A percentile compares a stretch with the other conserved stretches of the same genome.
phyloP scores from a whole-genome alignment of 169 alveolate species.

The Cryptosporidium andersoni region DNA sequence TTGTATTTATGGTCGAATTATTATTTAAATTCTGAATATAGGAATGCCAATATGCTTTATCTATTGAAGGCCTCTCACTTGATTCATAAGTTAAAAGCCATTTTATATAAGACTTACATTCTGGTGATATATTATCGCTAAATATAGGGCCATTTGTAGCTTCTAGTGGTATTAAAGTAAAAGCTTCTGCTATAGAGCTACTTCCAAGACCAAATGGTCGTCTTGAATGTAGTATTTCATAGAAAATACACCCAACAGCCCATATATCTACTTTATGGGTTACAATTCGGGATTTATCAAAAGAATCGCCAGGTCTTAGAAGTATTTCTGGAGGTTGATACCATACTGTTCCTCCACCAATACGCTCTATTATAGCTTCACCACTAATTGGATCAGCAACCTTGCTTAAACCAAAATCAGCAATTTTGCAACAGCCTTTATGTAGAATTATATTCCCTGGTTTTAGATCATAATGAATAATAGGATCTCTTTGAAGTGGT shows the following conservation, averaged over 20 bases:
- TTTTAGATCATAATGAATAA: conserved; percentile 80
- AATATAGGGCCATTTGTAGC: conserved; percentile 70
- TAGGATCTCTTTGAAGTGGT: conserved; percentile 30
- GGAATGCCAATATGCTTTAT: conserved; percentile 75
- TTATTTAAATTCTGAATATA: conserved; percentile 42
- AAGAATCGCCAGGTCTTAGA: conserved; percentile 75
- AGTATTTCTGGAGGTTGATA: conserved; percentile 92
- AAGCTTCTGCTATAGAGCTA: conserved; percentile 75
- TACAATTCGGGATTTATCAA: conserved; percentile 71
- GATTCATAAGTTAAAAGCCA: conserved; percentile 75
- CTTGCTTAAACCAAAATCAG: conserved; percentile 89
- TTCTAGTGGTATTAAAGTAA: conserved; percentile 72
- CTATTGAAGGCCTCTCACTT: conserved; percentile 72
- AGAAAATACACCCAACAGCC: conserved; percentile 91
- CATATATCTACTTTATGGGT: conserved; percentile 85
- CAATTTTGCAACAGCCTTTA: conserved; percentile 85
- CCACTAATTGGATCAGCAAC: conserved; percentile 37
- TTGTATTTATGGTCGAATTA: not conserved
- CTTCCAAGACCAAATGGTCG: conserved; percentile 73
- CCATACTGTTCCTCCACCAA: conserved; percentile 91
- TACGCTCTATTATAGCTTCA: conserved; percentile 77
- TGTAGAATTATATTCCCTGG: conserved; percentile 89
- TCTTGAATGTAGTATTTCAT: conserved; percentile 85
- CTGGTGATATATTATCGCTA: conserved; percentile 72
- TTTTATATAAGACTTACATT: conserved; percentile 72